Conservation (phyloP, 1,284 basidiomycete species). For the Cutaneotrichosporon sp. region DNA sequence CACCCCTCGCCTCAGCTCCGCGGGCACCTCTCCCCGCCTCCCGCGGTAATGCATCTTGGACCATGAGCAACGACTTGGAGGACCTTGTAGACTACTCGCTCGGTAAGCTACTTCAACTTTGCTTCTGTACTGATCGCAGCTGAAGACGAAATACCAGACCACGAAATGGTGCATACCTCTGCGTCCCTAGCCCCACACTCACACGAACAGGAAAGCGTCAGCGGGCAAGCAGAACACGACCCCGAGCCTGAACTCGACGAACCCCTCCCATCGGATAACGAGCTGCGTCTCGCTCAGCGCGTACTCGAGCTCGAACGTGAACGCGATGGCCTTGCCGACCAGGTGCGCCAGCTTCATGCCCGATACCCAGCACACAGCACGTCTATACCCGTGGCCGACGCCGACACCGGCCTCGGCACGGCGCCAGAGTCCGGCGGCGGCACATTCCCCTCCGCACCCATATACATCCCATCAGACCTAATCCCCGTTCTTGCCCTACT, state of each 20-base stretch:
- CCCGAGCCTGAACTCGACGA: slow-evolving; percentile 1
- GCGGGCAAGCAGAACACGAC: slow-evolving; percentile 6
- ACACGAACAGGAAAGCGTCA: slow-evolving; percentile 9
- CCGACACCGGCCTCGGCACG: neutral
- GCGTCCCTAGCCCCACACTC: neutral
- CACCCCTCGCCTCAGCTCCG: too few species aligned
- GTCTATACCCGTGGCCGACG: slow-evolving; percentile 13
- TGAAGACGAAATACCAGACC: slow-evolving; percentile 14
- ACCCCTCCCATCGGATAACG: slow-evolving; percentile 25
- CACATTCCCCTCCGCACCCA: slow-evolving; percentile 2
- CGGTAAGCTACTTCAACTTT: slow-evolving; percentile 4
- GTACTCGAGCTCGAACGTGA: slow-evolving; percentile 36
- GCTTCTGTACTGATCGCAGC: neutral
- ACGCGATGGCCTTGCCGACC: slow-evolving; percentile 25
- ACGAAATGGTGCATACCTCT: slow-evolving; percentile 14
- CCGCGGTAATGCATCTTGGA: too few species aligned
- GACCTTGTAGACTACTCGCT: slow-evolving; percentile 14
- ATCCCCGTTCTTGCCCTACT: slow-evolving; percentile 32
- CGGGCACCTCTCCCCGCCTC: too few species aligned
- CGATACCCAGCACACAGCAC: slow-evolving; percentile 15
- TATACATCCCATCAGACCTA: slow-evolving; percentile 29
- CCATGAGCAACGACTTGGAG: slow-evolving; percentile 12
- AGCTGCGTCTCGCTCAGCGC: slow-evolving; percentile 27
- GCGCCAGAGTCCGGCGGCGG: neutral
- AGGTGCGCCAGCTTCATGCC: slow-evolving; percentile 17